Base-by-base conservation (phyloP, 257 asterid species). In the Cynanchum wilfordii region DNA sequence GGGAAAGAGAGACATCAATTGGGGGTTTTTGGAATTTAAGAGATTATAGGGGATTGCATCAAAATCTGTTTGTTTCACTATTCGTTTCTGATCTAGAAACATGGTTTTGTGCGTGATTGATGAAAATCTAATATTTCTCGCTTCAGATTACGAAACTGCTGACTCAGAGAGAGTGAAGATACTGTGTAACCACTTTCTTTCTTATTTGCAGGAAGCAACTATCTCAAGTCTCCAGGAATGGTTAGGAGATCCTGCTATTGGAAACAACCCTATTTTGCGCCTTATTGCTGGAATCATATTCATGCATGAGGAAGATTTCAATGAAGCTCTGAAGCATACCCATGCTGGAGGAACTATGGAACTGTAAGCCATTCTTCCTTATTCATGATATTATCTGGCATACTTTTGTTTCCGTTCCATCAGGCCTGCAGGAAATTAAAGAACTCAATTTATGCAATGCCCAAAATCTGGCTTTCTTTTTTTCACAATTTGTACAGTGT, bases 331-430 rank as follows among this genome's bases (percentile, higher is more conserved):
- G 81, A 94, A 94, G 79, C 91, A 91, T 75, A 94, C 97, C 71
- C 81, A 94, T 86, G 81, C 90, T 73, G 99, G 97, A 68, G 98
- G 97, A 73, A 89, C 96, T 29, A 87, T 94, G 97, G 99, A 94
- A 75, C 69, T 94, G 99, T 94, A 83, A 88, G 99, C 85, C 75
- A 67, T 70, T 72, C 30, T 70, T 52, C 33, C 57, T 50, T 38
- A 11, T 44, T 7, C 24, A 67, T 76, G 47, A 69, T 54, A 47
- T 13, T 49, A 19, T 54, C 33, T 59, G 7, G 67, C 25, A 42
- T 20, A 0, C 5, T 69, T 58, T 67, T 51, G 17, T 47, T 47
- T 47, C 42, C 44, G 69, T 42, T 73, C 13, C 59, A 25, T 6
- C n/a, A 8, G 24, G 11, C 2, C 67, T 16, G 7, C n/a, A 1